Evolutionary conservation across 1,284 basidiomycete species (phyloP).

Genomic region (Waitea zeae): DNA sequence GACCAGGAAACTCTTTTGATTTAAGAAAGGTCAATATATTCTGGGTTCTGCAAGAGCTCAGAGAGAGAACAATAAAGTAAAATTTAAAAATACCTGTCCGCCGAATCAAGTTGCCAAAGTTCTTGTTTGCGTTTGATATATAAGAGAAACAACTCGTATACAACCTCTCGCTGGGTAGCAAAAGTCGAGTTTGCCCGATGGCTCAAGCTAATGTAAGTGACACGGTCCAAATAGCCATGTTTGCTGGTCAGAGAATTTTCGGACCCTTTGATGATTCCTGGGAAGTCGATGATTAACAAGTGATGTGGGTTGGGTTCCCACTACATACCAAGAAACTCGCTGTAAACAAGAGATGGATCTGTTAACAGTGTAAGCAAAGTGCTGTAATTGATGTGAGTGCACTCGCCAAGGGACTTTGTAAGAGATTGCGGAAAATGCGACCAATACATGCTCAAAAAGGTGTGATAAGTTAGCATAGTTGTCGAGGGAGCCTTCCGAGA

Average conservation of each 20-base stretch:
- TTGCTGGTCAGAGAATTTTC: constrained; percentile 23
- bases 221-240: constrained; percentile 22
- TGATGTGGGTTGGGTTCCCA: not conserved
- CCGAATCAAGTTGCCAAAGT: constrained; percentile 33
- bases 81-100: constrained; percentile 31
- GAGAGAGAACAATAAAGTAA: not conserved
- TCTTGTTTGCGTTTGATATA: constrained; percentile 31
- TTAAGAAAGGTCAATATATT: constrained; percentile 24
- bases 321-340: constrained; percentile 43
- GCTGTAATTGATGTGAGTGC: not conserved
- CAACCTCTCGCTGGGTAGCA: constrained; percentile 21
- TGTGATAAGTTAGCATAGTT: constrained; percentile 26
- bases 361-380: constrained; percentile 1
- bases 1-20: constrained; percentile 18
- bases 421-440: constrained; percentile 36
- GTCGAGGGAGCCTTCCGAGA: not conserved
- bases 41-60: constrained; percentile 22
- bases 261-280: constrained; percentile 54
- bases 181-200: constrained; percentile 36
- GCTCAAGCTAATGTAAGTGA: constrained; percentile 29
- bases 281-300: constrained; percentile 1
- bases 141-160: constrained; percentile 38
- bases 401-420: constrained; percentile 36
- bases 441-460: constrained; percentile 44
- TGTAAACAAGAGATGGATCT: constrained; percentile 50